Conservation (phyloP, 2,329 filamentous ascomycete species). For the Trichophyton verrucosum region DNA sequence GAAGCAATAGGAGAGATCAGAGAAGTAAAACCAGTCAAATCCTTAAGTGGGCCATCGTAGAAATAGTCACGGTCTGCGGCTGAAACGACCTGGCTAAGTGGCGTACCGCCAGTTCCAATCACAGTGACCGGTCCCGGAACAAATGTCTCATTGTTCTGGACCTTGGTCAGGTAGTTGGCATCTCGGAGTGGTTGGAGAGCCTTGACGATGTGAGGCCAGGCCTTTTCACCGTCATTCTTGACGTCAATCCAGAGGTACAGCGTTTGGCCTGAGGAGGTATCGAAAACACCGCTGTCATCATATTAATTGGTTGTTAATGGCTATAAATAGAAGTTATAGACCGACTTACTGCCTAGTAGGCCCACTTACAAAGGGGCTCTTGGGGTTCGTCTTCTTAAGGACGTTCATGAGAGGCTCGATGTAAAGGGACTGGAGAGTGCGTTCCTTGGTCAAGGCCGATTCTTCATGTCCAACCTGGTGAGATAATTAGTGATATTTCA, state of each 20-base stretch:
- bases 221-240: slow-evolving; percentile 45
- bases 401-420: slow-evolving; percentile 47
- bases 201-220: slow-evolving; percentile 44
- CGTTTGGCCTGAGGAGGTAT: slow-evolving; percentile 44
- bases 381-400: slow-evolving; percentile 45
- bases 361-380: slow-evolving; percentile 35
- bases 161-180: slow-evolving; percentile 42
- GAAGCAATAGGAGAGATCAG: slow-evolving; percentile 43
- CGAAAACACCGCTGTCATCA: slow-evolving; percentile 43
- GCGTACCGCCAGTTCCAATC: slow-evolving; percentile 49
- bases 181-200: slow-evolving; percentile 46
- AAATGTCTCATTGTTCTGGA: slow-evolving; percentile 35
- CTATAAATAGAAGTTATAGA: not conserved
- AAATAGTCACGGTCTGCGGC: slow-evolving; percentile 43
- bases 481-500: not conserved
- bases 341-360: slow-evolving; percentile 38
- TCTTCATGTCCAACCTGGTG: slow-evolving; percentile 44
- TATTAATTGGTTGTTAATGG: not conserved
- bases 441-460: slow-evolving; percentile 38
- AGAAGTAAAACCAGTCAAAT: slow-evolving; percentile 35
- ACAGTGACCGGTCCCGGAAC: slow-evolving; percentile 44
- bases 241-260: slow-evolving; percentile 54
- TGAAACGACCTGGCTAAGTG: slow-evolving; percentile 36
- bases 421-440: slow-evolving; percentile 47
- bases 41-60: slow-evolving; percentile 44